Evolutionary conservation across 2,329 filamentous ascomycete genomes (phyloP), one percentile per base, ranked within the genome.

Genomic region (Trichocomaceae sp.): DNA sequence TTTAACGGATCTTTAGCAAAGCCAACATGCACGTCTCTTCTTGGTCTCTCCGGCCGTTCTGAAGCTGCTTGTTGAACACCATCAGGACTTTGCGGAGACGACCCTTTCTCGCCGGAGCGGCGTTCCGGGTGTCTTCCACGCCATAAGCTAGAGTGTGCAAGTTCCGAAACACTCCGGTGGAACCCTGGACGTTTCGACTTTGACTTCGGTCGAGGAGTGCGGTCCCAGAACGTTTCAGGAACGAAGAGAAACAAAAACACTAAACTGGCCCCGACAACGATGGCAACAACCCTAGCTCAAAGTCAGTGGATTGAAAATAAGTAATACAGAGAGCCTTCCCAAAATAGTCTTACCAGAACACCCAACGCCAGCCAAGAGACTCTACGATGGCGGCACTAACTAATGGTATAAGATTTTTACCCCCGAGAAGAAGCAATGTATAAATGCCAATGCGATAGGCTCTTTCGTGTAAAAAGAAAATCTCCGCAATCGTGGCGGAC

Each of bases 181-280:
- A 66, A 53, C 22, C 62, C 61, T 4, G 71, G 70, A 52, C 71
- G 66, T 62, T 72, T 73, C 10, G 65, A 58, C 57, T 72, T 72
- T 46, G 73, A 68, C 31, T 79, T 75, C 19, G 71, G 70, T 29
- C 74, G 72, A 8, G 91, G 90, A 2, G 86, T 86, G 47, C 92
- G 80, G 69, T 96, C 90, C 92, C 92, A 97, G 61, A 96, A 96
- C 0, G 90, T 96, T 72, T 97, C 92, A 0, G 92, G 92, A 0
- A 96, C 88, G 63, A 96, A 95, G 57, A 96, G 78, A 68, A 95
- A 96, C 1, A 97, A 77, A 2, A 95, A 73, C 19, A 82, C 68
- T 37, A 84, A 79, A 57, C 84, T 85, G 47, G 88, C 81, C 0
- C 78, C 88, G 33, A 90, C 87, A 9, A 95, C 75, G 3, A 96